phyloP scores from a whole-genome alignment of 2,329 filamentous ascomycete genomes.

The Xylaria sp. region DNA sequence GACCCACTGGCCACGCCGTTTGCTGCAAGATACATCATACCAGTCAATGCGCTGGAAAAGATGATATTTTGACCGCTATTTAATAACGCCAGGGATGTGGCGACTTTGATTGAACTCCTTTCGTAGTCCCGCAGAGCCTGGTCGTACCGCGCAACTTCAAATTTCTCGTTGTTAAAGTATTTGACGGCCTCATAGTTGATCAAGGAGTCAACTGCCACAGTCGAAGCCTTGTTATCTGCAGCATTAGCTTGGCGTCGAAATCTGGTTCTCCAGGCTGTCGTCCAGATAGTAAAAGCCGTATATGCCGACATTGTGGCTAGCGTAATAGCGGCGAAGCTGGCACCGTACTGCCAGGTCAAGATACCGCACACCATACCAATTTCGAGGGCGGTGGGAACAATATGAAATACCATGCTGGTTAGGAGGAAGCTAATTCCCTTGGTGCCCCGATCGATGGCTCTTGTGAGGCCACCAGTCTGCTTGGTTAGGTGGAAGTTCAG shows the following conservation, averaged over 20 bases:
- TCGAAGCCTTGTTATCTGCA: constrained; percentile 94
- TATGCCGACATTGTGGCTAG: constrained; percentile 92
- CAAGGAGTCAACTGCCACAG: constrained; percentile 92
- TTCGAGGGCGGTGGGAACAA: constrained; percentile 91
- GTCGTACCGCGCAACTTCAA: constrained; percentile 91
- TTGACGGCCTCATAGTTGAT: constrained; percentile 99
- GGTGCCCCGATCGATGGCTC: constrained; percentile 95
- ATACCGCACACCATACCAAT: constrained; percentile 97
- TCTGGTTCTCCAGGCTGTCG: constrained; percentile 96
- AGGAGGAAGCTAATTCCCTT: constrained; percentile 98
- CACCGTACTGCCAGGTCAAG: constrained; percentile 93
- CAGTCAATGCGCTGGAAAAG: constrained; percentile 91
- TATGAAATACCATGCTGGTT: constrained; percentile 98
- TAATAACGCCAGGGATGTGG: constrained; percentile 89
- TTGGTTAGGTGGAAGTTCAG: constrained; percentile 93
- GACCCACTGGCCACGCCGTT: constrained; percentile 84
- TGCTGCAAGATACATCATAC: constrained; percentile 98
- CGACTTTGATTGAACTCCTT: constrained; percentile 94
- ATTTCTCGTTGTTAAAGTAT: constrained; percentile 99
- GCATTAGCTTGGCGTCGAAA: constrained; percentile 95
- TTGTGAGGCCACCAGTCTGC: constrained; percentile 92
- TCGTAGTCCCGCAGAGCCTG: constrained; percentile 87
- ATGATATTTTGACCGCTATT: constrained; percentile 98
- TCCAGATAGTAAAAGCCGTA: constrained; percentile 95
- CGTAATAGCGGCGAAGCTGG: constrained; percentile 91